Evolutionary conservation across 163 green algal species (phyloP), one percentile per base, ranked within the genome.

Genomic region (Prototheca stagnorum): DNA sequence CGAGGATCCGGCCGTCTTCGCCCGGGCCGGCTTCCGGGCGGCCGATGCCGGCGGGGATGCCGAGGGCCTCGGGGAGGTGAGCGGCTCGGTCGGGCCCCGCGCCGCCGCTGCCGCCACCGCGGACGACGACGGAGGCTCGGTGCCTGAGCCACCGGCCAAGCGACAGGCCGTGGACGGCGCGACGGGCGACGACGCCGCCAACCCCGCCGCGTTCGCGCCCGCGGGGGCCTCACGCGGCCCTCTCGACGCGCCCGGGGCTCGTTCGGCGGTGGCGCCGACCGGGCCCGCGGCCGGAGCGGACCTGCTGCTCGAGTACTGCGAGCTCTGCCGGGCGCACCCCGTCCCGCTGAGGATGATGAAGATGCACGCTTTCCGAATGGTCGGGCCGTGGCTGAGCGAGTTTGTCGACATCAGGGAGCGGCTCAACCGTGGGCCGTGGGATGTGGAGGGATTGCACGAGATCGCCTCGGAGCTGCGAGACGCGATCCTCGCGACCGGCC

Each of bases 1-100:
- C 57, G 65, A 65, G 20, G 81, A 99, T 65, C 90, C 90, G 4
- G 74, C 72, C 5, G 68, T 99, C 5, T 99, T 98, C 57, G n/a
- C n/a, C n/a, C n/a, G n/a, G n/a, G n/a, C n/a, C n/a, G n/a, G n/a
- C n/a, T n/a, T n/a, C n/a, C n/a, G n/a, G n/a, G n/a, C n/a, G n/a
- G n/a, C n/a, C n/a, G n/a, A n/a, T n/a, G n/a, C n/a, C n/a, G n/a
- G n/a, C n/a, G n/a, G n/a, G n/a, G n/a, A n/a, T n/a, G n/a, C n/a
- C n/a, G 67, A 34, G 37, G 31, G 31, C 31, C 9, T 39, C 26
- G 16, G 54, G n/a, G 6, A 40, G 52, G 17, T 28, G 47, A 26
- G n/a, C 33, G 31, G 41, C 24, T 35, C 27, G 35, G 33, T 34
- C 8, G 37, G 15, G 33, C 19, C 20, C 20, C 47, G 17, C 21